Base-by-base conservation (phyloP, 345 rosid species). In the Salix dunnii region DNA sequence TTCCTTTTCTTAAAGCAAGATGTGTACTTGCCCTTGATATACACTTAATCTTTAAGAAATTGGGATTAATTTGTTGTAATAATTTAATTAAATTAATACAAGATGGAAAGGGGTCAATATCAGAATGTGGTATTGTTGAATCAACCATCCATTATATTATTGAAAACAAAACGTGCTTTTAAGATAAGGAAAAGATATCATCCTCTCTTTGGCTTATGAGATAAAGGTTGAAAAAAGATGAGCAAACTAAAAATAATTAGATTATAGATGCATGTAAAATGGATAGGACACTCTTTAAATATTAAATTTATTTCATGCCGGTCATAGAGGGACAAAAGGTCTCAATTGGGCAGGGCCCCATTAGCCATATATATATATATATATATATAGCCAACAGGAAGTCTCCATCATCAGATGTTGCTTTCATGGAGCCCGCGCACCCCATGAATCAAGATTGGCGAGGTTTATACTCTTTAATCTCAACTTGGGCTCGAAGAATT, bases 261-360 rank as follows among this genome's bases (percentile, higher is more conserved):
- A 75, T 9, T 3, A 42, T 61, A 28, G 77, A 31, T 74, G 70
- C 77, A 46, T 74, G 77, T 74, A 65, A 43, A 46, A 46, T 43
- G 77, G 70, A 74, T 63, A 23, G 51, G 71, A 42, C 27, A 16
- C 60, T 30, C 49, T 17, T 13, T 62, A 20, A 28, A 60, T 55
- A 58, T 61, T 62, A 48, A 25, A 63, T 21, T 28, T 2, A 46
- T 61, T 18, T 17, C 8, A 30, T 81, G 84, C 82, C 76, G 80
- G 82, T 72, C 76, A 33, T 35, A 28, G 71, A 71, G 80, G 82
- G 82, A 81, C 80, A 78, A 84, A 69, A 78, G 38, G 81, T 71
- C 77, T 67, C 70, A 66, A 33, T 66, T 65, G 38, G 48, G 43
- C 66, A 76, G 83, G 74, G 69, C 58, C 78, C 72, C 49, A 28